Base-by-base conservation (phyloP, 768 basidiomycete genomes). In the Russula foetens region DNA sequence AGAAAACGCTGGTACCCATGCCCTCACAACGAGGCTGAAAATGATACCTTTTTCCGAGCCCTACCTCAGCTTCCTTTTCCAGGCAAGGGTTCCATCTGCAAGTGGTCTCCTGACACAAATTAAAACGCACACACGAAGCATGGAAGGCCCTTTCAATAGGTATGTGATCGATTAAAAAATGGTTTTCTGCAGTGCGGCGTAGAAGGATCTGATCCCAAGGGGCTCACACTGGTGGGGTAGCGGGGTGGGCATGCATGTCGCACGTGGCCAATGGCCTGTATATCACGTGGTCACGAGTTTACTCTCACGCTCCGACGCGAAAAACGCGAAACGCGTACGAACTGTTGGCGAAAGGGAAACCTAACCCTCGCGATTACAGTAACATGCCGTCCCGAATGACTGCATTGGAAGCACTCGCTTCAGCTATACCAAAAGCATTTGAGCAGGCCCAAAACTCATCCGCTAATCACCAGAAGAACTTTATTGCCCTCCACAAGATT, bases 401-500 rank as follows among this genome's bases (percentile, higher is more conserved):
- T 33, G 63, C 69, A 38, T 65, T 71, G 9, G 72, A 73, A 19
- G 68, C 67, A 23, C 66, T 73, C 43, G 50, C 70, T 12, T 61
- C 66, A 2, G 68, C 70, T 15, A 67, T 90, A 21, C 80, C 82
- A 21, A 82, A 79, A 35, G 89, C 93, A 46, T 90, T 95, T 63
- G 83, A 88, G 29, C 89, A 96, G 73, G 88, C 79, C 0, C 91
- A 94, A 70, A 74, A 70, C 7, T 83, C 86, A 0, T 72, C 78
- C 15, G 84, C 89, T 9, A 93, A 91, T 70, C 94, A 98, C 72
- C 84, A 86, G 63, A 97, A 97, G 78, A 96, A 97, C 73, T 76
- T 86, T 53, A 85, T 92, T 44, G 83, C 84, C 0, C 80, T 97
- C 3, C 78, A 90, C 76, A 92, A 92, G 71, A 72, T 95, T 44